Conservation (phyloP, 2,329 filamentous ascomycete species). For the Neopestalotiopsis rosae region DNA sequence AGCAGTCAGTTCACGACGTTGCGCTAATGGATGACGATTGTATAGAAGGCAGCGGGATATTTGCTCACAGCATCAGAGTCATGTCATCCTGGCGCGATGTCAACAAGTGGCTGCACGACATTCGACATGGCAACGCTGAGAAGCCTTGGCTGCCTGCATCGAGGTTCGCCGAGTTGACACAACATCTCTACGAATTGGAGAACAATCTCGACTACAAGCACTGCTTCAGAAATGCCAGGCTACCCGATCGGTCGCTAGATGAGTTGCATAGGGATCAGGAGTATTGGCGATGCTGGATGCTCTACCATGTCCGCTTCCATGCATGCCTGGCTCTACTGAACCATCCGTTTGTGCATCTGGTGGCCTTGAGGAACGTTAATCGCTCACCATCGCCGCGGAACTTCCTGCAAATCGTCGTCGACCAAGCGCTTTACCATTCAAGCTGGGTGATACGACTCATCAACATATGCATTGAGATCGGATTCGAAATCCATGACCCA, state of each 20-base stretch:
- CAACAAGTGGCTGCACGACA: slow-evolving; percentile 1
- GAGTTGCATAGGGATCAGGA: background rate
- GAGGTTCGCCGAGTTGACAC: slow-evolving; percentile 1
- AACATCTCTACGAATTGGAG: background rate
- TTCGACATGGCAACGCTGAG: background rate
- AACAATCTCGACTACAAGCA: slow-evolving; percentile 11
- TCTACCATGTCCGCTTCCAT: slow-evolving; percentile 3
- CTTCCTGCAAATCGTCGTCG: background rate
- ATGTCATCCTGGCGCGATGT: slow-evolving; percentile 4
- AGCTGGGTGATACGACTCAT: slow-evolving; percentile 7
- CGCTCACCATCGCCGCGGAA: background rate
- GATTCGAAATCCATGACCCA: background rate
- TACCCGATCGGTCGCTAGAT: background rate
- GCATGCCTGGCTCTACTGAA: background rate
- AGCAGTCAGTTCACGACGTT: background rate
- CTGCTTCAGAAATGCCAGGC: slow-evolving; percentile 3
- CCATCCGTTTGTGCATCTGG: background rate
- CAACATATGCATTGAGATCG: slow-evolving; percentile 1
- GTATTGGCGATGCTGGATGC: slow-evolving; percentile 3
- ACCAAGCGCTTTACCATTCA: slow-evolving; percentile 1
- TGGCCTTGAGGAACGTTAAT: background rate
- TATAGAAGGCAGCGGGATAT: slow-evolving; percentile 1
- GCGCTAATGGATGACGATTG: background rate
- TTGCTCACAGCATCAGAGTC: background rate
- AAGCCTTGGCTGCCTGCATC: background rate